Conservation (phyloP, 1,284 basidiomycete genomes). For the Bjerkandera adusta region DNA sequence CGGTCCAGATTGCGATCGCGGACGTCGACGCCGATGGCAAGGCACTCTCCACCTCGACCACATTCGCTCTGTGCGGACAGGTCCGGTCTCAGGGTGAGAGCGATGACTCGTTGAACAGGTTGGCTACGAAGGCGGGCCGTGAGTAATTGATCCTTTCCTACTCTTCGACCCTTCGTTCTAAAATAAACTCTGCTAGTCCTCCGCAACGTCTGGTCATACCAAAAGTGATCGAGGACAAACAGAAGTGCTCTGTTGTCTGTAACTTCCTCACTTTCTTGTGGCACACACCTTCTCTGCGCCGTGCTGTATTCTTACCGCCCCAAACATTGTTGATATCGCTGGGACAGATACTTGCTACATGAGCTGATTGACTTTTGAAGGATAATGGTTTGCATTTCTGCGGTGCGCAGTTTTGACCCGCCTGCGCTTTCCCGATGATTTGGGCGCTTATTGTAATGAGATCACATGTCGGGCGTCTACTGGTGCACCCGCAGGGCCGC, state of each 20-base stretch:
- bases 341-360: too few species aligned
- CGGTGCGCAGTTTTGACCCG: too few species aligned
- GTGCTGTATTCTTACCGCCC: too few species aligned
- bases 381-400: too few species aligned
- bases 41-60: conserved; percentile 84
- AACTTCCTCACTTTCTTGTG: conserved; percentile 10
- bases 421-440: too few species aligned
- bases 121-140: conserved; percentile 95
- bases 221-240: conserved; percentile 48
- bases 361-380: too few species aligned
- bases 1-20: conserved; percentile 93
- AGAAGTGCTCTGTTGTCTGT: conserved; percentile 19
- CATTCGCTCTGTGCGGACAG: conserved; percentile 92
- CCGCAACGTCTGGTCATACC: conserved; percentile 75
- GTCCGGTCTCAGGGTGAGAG: conserved; percentile 95
- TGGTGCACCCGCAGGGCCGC: conserved; percentile 6
- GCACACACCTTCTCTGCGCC: conserved; percentile 9
- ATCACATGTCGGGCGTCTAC: too few species aligned
- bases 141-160: conserved; percentile 40
- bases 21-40: conserved; percentile 95
- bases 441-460: too few species aligned
- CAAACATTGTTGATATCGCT: too few species aligned
- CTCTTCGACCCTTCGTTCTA: conserved; percentile 8
- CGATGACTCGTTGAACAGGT: conserved; percentile 95
- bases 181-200: conserved; percentile 46